A percentile compares a stretch with the other conserved stretches of the same genome.
These are phyloP conservation scores for Epichloe amarillans DNA, from an alignment of 2,329 filamentous ascomycete genomes.

Conservation along the genomic window DNA sequence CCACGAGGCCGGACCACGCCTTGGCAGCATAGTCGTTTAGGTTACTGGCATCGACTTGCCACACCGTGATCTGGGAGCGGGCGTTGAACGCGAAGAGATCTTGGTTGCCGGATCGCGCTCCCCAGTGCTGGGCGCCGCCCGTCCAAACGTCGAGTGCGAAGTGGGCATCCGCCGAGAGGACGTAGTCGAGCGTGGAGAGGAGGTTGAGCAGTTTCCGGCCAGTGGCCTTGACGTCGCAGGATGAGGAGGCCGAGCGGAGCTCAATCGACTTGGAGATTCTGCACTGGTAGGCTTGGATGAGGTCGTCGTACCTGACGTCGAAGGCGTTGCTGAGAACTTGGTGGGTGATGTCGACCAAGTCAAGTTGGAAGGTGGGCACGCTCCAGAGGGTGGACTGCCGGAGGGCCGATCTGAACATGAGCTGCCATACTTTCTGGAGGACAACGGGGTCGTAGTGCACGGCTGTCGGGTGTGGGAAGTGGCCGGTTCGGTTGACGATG, in stretches of 20 bases:
- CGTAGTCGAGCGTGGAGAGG: constrained; percentile 24
- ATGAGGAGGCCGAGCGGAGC: constrained; percentile 10
- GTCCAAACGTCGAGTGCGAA: constrained; percentile 31
- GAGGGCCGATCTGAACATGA: constrained; percentile 23
- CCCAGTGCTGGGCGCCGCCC: constrained; percentile 17
- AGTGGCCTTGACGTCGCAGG: background rate
- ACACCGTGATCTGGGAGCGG: constrained; percentile 36
- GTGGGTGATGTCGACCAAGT: constrained; percentile 34
- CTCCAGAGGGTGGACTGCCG: constrained; percentile 22
- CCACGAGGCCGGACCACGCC: constrained; percentile 32
- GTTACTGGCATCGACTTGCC: constrained; percentile 20
- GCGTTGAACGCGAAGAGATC: constrained; percentile 32
- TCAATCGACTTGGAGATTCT: constrained; percentile 9
- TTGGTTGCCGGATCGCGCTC: constrained; percentile 10
- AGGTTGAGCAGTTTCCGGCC: constrained; percentile 20
- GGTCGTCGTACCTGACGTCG: constrained; percentile 21
- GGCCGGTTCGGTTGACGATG: constrained; percentile 25
- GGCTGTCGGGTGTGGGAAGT: constrained; percentile 23
- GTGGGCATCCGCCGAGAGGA: constrained; percentile 27
- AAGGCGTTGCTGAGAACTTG: constrained; percentile 35
- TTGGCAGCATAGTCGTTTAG: constrained; percentile 37
- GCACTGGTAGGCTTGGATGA: constrained; percentile 19
- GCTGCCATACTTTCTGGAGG: constrained; percentile 25
- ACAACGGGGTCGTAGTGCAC: constrained; percentile 26
- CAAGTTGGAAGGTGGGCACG: constrained; percentile 29